Evolutionary conservation across 352 stramenopile genomes (phyloP), one percentile per base, ranked within the genome.

Genomic region (Peronospora destructor): DNA sequence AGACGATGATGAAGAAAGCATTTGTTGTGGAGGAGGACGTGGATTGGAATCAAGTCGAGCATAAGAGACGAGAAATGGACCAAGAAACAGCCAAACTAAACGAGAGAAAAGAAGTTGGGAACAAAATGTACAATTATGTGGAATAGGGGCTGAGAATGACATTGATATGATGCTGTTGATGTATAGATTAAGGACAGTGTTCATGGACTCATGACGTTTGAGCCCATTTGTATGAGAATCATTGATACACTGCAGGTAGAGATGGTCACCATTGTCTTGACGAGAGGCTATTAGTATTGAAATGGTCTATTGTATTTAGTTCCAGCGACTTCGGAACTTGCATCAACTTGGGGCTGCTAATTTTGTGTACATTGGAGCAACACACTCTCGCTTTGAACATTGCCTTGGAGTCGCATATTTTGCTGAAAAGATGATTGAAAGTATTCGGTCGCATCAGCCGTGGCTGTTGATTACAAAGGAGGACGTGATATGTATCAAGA

Each of bases 331-430:
- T 5, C 79, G 92, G n/a, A 75, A 87, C 21, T 67, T 99, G 30
- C 90, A 96, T 30, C 96, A 99, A 66, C 76, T 98, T 21, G 95
- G 95, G 2, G 83, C 82, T 13, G 74, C 85, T 10, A 67, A 88
- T 25, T 88, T 77, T 29, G 88, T 98, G 3, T 99, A 91, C 48
- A 86, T 88, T 39, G 76, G 76, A 23, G 81, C 74, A 33, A 90
- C 81, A 3, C 81, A 91, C 45, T 81, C 76, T 8, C 68, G 81
- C 4, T 91, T 91, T 37, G 81, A 90, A 60, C 81, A 91, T 37
- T 97, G 76, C 12, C 64, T 99, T 28, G 96, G 96, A 11, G 94
- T 98, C n/a, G 91, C 91, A 4, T 78, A 97, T 57, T 74, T 98
- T 3, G 94, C 94, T 2, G 84, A 96, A 55, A 61, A 83, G 49